Percentiles rank a stretch among this genome's conserved stretches.
Evolutionary conservation across 1,284 basidiomycete genomes (phyloP).

Genomic region (Trametes hirsuta): DNA sequence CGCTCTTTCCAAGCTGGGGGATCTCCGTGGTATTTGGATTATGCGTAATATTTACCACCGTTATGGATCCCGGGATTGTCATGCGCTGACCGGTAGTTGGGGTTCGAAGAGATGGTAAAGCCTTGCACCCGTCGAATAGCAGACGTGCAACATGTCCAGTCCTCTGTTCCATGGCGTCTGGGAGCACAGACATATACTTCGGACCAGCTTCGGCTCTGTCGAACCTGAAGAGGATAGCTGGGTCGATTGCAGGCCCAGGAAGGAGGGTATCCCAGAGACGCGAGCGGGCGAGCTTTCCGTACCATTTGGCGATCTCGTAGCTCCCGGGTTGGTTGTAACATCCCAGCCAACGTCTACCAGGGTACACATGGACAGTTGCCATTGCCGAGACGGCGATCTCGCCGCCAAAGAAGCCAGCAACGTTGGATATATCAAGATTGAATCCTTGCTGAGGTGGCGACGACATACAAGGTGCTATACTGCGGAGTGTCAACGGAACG

Average conservation of each 20-base stretch:
- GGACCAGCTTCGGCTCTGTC: conserved; percentile 3
- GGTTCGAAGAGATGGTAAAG: background rate
- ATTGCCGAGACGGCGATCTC: conserved; percentile 11
- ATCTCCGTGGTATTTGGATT: background rate
- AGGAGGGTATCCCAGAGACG: conserved; percentile 14
- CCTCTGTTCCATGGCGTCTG: background rate
- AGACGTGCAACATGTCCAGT: conserved; percentile 4
- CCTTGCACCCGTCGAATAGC: background rate
- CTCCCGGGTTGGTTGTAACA: conserved; percentile 16
- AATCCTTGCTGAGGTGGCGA: background rate
- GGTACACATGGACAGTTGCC: conserved; percentile 10
- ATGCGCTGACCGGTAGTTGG: background rate
- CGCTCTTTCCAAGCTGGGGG: background rate
- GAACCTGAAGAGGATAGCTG: conserved; percentile 6
- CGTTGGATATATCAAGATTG: conserved; percentile 11
- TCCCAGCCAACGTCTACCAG: conserved; percentile 6
- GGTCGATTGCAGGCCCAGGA: conserved; percentile 7
- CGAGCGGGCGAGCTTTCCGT: conserved; percentile 7
- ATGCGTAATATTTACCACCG: background rate
- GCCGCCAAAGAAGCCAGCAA: conserved; percentile 16
- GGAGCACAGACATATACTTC: conserved; percentile 3
- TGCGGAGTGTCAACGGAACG: no score
- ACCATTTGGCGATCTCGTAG: conserved; percentile 9
- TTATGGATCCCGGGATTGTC: background rate
- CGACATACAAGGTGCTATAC: background rate